Evolutionary conservation across 768 basidiomycete species (phyloP), one percentile per base, ranked within the genome.

Genomic region (Macrolepiota dolichaula): DNA sequence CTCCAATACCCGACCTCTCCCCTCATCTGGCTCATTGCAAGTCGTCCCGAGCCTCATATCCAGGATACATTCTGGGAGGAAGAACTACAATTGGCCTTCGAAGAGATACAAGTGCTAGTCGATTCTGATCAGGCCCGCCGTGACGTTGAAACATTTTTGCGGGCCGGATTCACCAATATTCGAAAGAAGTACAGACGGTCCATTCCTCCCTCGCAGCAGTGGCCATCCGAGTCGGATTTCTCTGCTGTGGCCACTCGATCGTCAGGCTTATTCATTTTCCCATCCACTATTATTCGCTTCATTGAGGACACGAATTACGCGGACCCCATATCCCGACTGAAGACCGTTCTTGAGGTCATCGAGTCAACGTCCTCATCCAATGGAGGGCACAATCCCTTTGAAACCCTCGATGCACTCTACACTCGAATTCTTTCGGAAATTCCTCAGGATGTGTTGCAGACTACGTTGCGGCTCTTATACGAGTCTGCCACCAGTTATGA

Each of bases 11-110:
- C 35, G 10, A 25, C 29, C 4, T 51, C 67, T 24, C 65, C 69
- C 0, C 40, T 74, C n/a, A 59, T 53, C 17, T 68, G 73, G 44
- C 32, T 73, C 9, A 66, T 74, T 32, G 59, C 66, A 5, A 71
- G 71, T 49, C 62, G 73, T 1, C 70, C 72, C 4, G 74, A 73
- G 42, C 54, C 63, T 10, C 57, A 67, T 17, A 65, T 74, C 10
- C 40, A 42, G 5, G 47, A 54, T 0, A 40, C 35, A 2, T 70
- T 72, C 35, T 29, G 55, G 42, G 22, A 13, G 3, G 12, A 44
- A n/a, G 19, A 55, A 0, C n/a, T 38, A 25, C 1, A 37, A 7
- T 1, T 0, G 10, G 40, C 35, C 19, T 56, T 56, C 13, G 22
- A 37, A 15, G n/a, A 40, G 4, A 42, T 66, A 1, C 15, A 36